phyloP scores from a whole-genome alignment of 208 protist genomes.

The Trypanosoma congolense region DNA sequence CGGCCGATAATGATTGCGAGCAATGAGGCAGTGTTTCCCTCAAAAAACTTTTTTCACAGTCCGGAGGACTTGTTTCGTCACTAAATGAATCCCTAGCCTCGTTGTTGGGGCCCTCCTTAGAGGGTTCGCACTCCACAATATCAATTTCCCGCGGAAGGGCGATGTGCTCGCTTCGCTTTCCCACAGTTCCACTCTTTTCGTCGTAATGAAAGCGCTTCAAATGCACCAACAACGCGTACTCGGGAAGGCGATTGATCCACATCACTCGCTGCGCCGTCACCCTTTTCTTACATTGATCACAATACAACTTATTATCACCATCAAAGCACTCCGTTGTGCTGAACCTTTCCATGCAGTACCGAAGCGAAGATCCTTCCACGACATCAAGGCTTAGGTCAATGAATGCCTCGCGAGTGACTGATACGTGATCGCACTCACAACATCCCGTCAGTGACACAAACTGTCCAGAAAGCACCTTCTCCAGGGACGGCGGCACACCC shows the following conservation, averaged over 20 bases:
- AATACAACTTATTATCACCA: conserved; percentile 79
- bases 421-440: conserved; percentile 65
- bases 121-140: conserved; percentile 69
- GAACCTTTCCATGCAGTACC: conserved; percentile 70
- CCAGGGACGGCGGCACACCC: conserved; percentile 37
- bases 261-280: conserved; percentile 80
- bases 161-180: conserved; percentile 83
- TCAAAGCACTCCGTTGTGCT: conserved; percentile 71
- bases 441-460: conserved; percentile 74
- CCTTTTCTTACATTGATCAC: conserved; percentile 55
- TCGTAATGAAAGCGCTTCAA: conserved; percentile 91
- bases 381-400: conserved; percentile 83
- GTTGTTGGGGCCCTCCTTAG: conserved; percentile 3
- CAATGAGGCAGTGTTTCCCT: background rate
- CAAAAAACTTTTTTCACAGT: conserved; percentile 7
- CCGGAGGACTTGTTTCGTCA: too few relatives aligned
- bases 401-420: conserved; percentile 65
- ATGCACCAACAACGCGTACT: conserved; percentile 85
- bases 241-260: conserved; percentile 76
- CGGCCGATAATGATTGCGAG: background rate
- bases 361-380: conserved; percentile 72
- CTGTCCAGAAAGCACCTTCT: conserved; percentile 70
- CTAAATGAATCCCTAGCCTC: conserved; percentile 1
- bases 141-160: conserved; percentile 84
- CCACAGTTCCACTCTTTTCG: conserved; percentile 49